These are phyloP conservation scores for Osmanthus fragrans DNA, from an alignment of 257 asterid genomes.

Conservation along the genomic window DNA sequence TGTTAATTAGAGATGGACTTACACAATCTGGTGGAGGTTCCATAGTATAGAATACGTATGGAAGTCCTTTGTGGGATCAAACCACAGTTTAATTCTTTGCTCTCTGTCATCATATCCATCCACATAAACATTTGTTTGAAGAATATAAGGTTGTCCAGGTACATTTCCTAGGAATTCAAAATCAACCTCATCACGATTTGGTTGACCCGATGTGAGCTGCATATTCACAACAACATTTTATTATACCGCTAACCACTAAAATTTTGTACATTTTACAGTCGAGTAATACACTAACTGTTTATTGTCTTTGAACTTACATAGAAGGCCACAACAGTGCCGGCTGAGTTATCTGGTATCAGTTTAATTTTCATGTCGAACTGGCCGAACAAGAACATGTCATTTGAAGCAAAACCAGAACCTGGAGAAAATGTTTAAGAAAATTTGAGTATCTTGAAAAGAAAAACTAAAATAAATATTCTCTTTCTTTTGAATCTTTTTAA, in stretches of 20 bases:
- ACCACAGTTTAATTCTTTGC: conserved; percentile 76
- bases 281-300: not conserved
- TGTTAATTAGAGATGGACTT: conserved; percentile 27
- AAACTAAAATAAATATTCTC: not conserved
- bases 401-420: conserved; percentile 76
- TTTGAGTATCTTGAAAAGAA: not conserved
- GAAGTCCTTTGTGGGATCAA: conserved; percentile 85
- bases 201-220: conserved; percentile 65
- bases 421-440: not conserved
- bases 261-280: not conserved
- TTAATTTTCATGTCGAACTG: conserved; percentile 81
- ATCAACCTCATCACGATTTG: conserved; percentile 83
- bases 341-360: conserved; percentile 78
- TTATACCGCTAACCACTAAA: not conserved
- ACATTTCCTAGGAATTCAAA: conserved; percentile 88
- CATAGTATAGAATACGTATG: conserved; percentile 83
- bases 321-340: conserved; percentile 86
- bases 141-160: conserved; percentile 53
- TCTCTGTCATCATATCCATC: conserved; percentile 78
- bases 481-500: no score
- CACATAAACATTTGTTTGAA: conserved; percentile 79
- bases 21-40: conserved; percentile 91
- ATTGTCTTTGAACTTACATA: conserved; percentile 47
- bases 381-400: conserved; percentile 77
- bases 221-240: conserved; percentile 5